Percentiles rank a stretch among this genome's conserved stretches.
phyloP scores from a whole-genome alignment of 495 filamentous ascomycete species.

The Xanthoparmelia taractica region DNA sequence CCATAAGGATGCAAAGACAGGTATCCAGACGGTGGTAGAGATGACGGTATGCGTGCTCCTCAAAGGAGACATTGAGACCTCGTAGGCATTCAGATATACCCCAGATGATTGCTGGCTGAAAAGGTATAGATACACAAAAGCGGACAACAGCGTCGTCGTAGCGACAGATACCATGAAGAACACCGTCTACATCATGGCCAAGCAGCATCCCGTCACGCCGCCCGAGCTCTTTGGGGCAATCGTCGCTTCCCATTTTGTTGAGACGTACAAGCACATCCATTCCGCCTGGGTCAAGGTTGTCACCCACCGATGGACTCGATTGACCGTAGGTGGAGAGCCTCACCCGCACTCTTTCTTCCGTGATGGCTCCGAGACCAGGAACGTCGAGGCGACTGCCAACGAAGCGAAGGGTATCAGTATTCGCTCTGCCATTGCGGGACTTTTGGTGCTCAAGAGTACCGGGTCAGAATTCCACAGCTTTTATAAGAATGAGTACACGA shows the following conservation, averaged over 20 bases:
- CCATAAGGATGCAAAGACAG: slow-evolving; percentile 64
- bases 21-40: slow-evolving; percentile 77
- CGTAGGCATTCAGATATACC: slow-evolving; percentile 45
- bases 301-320: slow-evolving; percentile 87
- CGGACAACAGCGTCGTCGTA: slow-evolving; percentile 92
- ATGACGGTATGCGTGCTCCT: slow-evolving; percentile 89
- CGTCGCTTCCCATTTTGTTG: slow-evolving; percentile 78
- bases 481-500: slow-evolving; percentile 85
- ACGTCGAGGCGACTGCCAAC: slow-evolving; percentile 51
- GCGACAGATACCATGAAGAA: slow-evolving; percentile 98
- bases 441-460: slow-evolving; percentile 94
- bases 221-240: slow-evolving; percentile 87
- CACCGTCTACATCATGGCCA: slow-evolving; percentile 89
- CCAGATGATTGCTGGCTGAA: slow-evolving; percentile 11
- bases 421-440: slow-evolving; percentile 59
- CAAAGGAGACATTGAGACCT: slow-evolving; percentile 82
- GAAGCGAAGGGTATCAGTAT: slow-evolving; percentile 62
- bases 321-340: slow-evolving; percentile 76
- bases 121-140: slow-evolving; percentile 66
- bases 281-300: slow-evolving; percentile 69
- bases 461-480: slow-evolving; percentile 94
- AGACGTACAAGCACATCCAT: slow-evolving; percentile 80
- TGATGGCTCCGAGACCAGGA: slow-evolving; percentile 80
- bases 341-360: slow-evolving; percentile 96
- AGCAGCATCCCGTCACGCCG: slow-evolving; percentile 85